These are phyloP conservation scores for Hypoxylon sp. DNA, from an alignment of 2,329 filamentous ascomycete species.

Conservation along the genomic window DNA sequence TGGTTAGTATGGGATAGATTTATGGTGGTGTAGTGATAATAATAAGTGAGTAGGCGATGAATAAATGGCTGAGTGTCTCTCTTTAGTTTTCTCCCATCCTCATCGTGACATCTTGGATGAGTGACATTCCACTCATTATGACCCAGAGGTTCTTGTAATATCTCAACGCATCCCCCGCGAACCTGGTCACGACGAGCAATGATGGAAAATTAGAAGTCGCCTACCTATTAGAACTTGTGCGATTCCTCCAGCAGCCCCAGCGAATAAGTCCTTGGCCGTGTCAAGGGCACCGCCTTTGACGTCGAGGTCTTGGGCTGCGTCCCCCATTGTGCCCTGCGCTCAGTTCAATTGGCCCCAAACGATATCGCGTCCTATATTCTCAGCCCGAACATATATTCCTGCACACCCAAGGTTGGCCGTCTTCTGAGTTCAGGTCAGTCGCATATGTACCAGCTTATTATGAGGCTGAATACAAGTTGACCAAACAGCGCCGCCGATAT, in stretches of 20 bases:
- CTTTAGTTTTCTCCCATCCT: conserved; percentile 3
- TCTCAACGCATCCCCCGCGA: conserved; percentile 3
- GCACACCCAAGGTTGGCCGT: conserved; percentile 5
- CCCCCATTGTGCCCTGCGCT: conserved; percentile 50
- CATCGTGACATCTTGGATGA: neutral
- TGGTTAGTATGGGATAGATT: neutral
- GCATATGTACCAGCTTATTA: conserved; percentile 1
- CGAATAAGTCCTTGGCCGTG: conserved; percentile 89
- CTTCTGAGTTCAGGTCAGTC: neutral
- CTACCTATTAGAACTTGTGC: conserved; percentile 94
- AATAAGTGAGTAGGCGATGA: too few relatives aligned
- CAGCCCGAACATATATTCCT: conserved; percentile 2
- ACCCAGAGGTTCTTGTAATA: neutral
- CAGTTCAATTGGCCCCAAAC: conserved; percentile 20
- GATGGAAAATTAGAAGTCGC: conserved; percentile 54
- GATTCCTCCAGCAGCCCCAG: conserved; percentile 91
- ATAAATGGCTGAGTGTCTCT: neutral
- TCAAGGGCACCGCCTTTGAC: conserved; percentile 62
- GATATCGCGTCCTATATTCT: conserved; percentile 1
- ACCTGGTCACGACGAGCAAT: neutral
- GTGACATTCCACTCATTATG: conserved; percentile 2
- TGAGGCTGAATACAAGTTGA: neutral
- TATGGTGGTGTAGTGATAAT: too few relatives aligned
- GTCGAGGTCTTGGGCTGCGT: conserved; percentile 53
- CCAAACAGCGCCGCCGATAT: conserved; percentile 31